Percentiles rank a stretch among this genome's conserved stretches.
These are phyloP conservation scores for Paramecium tetraurelia DNA, from an alignment of 73 alveolate genomes.

Conservation along the genomic window DNA sequence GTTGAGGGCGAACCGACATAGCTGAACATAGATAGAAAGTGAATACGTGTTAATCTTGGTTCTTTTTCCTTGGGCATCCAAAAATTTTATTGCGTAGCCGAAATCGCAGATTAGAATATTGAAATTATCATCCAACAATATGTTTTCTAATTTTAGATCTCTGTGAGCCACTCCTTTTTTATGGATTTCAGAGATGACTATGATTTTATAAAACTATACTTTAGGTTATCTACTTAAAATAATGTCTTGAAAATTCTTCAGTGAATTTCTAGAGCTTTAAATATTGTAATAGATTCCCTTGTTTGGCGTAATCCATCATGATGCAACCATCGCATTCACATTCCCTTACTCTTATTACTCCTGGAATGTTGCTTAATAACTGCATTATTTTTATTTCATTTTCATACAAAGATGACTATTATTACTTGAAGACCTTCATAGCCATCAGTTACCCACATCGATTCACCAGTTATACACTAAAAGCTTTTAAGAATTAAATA, in stretches of 20 bases:
- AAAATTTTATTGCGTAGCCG: slow-evolving; percentile 56
- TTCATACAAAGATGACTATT: background rate
- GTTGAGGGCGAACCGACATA: slow-evolving; percentile 6
- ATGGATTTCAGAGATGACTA: slow-evolving; percentile 76
- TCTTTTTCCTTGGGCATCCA: slow-evolving; percentile 35
- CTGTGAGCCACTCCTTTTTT: slow-evolving; percentile 78
- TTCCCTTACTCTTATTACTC: background rate
- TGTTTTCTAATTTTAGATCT: slow-evolving; percentile 89
- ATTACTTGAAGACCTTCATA: background rate
- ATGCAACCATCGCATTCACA: background rate
- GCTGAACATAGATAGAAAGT: background rate
- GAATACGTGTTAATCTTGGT: background rate
- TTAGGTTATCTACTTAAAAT: background rate
- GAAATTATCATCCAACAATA: slow-evolving; percentile 59
- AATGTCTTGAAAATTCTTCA: background rate
- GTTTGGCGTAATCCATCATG: slow-evolving; percentile 46
- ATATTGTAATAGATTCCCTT: background rate
- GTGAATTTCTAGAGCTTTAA: background rate
- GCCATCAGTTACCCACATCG: slow-evolving; percentile 11
- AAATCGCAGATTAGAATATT: slow-evolving; percentile 47
- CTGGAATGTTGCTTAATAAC: background rate
- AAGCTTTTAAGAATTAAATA: background rate
- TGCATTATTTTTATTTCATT: slow-evolving; percentile 26
- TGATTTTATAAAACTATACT: slow-evolving; percentile 30
- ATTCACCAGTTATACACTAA: slow-evolving; percentile 15